Evolutionary conservation across 148 eudicot genomes (phyloP), one percentile per base, ranked within the genome.

Genomic region (Camellia japonica): DNA sequence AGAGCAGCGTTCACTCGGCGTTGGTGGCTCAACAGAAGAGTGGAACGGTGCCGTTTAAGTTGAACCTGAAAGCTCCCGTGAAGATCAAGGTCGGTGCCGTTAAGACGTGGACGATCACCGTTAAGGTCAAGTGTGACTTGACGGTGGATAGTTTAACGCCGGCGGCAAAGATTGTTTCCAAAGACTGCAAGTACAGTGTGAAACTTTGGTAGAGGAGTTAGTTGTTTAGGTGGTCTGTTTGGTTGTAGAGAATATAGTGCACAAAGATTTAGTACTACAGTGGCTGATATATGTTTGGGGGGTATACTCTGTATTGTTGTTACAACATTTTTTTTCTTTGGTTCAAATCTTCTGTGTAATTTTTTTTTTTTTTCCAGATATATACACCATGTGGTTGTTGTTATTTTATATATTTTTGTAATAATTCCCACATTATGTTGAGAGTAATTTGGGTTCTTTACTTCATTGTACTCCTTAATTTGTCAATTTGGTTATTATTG

Each of bases 61-160:
- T 94, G 75, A 80, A 82, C 23, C 78, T 85, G 63, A 84, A 80
- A 68, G 82, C 88, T 16, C 98, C 97, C 19, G 85, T 94, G 16
- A 93, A 87, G 83, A 69, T 94, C 6, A 85, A 91, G 82, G 20
- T 94, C 5, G 97, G 98, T 8, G 71, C 87, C 74, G 75, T 91
- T 10, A 94, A 85, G 84, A 88, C 93, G 43, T 91, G 97, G 98
- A 83, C 82, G 46, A 75, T 91, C 18, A 87, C 85, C 64, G 88
- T 90, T 68, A 91, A 88, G 80, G 90, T 90, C 0, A 80, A 83
- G 52, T 94, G 97, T 62, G 88, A 86, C 23, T 81, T 94, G 54
- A 76, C 83, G 18, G 84, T 93, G 41, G 87, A 87, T 80, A 86
- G 76, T 55, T 85, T 93, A 55, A 84, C 87, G 66, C 76, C 78